Percentiles rank a stretch among this genome's conserved stretches.
phyloP scores from a whole-genome alignment of 148 eudicot species.

The Drosera capensis region DNA sequence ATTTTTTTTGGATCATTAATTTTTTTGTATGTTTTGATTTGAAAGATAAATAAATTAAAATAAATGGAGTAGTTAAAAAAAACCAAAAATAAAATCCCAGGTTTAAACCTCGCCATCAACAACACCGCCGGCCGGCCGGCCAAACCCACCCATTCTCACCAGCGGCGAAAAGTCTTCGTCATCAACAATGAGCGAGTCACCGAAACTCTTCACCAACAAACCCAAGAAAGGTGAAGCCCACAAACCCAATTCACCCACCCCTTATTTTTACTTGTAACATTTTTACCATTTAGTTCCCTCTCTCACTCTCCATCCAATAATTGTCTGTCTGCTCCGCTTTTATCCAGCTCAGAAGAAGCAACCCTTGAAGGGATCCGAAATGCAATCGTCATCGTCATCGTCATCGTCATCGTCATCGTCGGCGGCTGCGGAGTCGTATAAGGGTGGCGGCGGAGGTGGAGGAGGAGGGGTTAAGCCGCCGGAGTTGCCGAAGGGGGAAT shows the following conservation, averaged over 20 bases:
- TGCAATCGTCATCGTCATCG: conserved; percentile 9
- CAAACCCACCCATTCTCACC: not conserved
- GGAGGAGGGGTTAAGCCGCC: conserved; percentile 3
- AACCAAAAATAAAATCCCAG: too few species aligned
- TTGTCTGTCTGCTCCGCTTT: not conserved
- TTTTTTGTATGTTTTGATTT: too few species aligned
- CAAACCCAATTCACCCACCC: not conserved
- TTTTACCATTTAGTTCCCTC: not conserved
- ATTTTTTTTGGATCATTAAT: too few species aligned
- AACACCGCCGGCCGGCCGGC: not conserved
- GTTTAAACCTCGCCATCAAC: not conserved
- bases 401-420: conserved; percentile 3
- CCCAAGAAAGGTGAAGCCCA: conserved; percentile 24
- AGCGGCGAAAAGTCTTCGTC: not conserved
- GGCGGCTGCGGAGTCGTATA: too few species aligned
- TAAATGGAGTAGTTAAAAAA: too few species aligned
- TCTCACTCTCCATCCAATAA: not conserved
- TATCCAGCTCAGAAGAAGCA: conserved; percentile 17
- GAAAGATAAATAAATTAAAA: too few species aligned
- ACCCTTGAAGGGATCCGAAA: conserved; percentile 10
- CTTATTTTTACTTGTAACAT: not conserved
- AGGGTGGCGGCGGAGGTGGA: too few species aligned
- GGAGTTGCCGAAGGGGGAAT: conserved; percentile 10
- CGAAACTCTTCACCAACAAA: conserved; percentile 17
- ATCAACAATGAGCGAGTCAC: conserved; percentile 16